These are phyloP conservation scores for Pseudoneurospora amorphoporcata DNA, from an alignment of 495 filamentous ascomycete genomes.

Conservation along the genomic window DNA sequence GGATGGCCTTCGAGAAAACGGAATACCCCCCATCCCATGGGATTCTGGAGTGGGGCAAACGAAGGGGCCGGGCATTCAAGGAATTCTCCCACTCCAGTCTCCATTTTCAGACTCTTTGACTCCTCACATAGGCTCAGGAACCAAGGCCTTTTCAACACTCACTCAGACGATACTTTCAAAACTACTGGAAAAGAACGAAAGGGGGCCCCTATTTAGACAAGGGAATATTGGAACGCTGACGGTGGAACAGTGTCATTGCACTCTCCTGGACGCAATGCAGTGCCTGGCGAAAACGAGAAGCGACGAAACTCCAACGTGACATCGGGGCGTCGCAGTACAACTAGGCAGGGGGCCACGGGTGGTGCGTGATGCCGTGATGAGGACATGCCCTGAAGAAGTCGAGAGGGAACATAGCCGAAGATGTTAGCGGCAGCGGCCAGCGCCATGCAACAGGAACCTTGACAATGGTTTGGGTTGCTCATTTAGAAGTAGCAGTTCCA, in stretches of 20 bases:
- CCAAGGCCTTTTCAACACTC: not conserved
- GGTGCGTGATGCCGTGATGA: not conserved
- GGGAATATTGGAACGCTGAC: not conserved
- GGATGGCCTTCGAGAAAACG: not conserved
- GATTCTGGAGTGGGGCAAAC: not conserved
- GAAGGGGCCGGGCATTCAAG: not conserved
- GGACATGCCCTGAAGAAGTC: not conserved
- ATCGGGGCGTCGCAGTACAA: not conserved
- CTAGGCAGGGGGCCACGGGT: not conserved
- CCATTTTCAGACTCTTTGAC: not conserved
- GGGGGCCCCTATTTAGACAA: not conserved
- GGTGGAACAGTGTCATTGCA: not conserved
- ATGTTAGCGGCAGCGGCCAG: not conserved
- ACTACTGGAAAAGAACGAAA: not conserved
- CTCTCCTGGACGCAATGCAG: not conserved
- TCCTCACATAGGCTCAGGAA: not conserved
- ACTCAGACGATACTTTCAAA: not conserved
- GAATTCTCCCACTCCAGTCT: not conserved
- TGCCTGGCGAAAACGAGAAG: not conserved
- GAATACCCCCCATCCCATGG: not conserved
- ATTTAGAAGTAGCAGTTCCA: not conserved
- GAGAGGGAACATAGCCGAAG: not conserved
- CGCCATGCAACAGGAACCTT: not conserved
- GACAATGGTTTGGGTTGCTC: not conserved
- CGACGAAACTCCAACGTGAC: not conserved